Evolutionary conservation across 306 rosid species (phyloP), one percentile per base, ranked within the genome.

Genomic region (Begonia peltatifolia): DNA sequence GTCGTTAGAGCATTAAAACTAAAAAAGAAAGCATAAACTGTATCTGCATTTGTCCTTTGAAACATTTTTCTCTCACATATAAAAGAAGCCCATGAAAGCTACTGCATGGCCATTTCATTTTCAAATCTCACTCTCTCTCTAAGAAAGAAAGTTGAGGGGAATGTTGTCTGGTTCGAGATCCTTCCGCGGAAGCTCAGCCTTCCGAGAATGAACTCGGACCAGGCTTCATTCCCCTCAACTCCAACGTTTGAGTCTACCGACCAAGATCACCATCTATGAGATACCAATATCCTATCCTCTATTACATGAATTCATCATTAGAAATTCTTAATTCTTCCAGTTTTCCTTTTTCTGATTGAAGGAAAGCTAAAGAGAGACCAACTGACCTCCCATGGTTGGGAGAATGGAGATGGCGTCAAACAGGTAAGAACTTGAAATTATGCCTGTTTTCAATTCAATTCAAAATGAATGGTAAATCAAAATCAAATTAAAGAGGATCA

Each of bases 91-190:
- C 75, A 59, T 76, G 74, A 72, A 68, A 74, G 38, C 71, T 73
- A 70, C 10, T 25, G 12, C 94, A 83, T 78, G 94, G 84, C 69
- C 78, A 87, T 74, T 61, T 80, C 75, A 74, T 66, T 64, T 35
- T 60, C 60, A 20, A 20, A 20, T 38, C 53, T 30, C 52, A 38
- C 36, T 62, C 67, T 41, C 65, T 47, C 60, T 61, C 42, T 64
- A 56, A 46, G 63, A 71, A 30, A 30, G 38, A 78, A 4, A 42
- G 65, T 61, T 61, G 65, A 42, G 65, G 57, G 57, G 44, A 50
- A 61, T 61, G 65, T 61, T 61, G 65, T 61, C 65, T 61, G 65
- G 65, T 61, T 47, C 65, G 65, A 61, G 51, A 61, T 52, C 50
- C 43, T 52, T 52, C 65, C 42, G n/a, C 17, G 12, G 51, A 20